A percentile compares a stretch with the other conserved stretches of the same genome.
phyloP scores from a whole-genome alignment of 306 rosid genomes.

The barrel medic (Medicago truncatula) region MtrunA17r5.0-ANR NC_053045.1:1174001-1174500 shows the following conservation, averaged over 20 bases:
- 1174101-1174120: slow-evolving; percentile 8
- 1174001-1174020: slow-evolving; percentile 33
- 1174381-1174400: no score
- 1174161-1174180: slow-evolving; percentile 15
- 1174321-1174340: slow-evolving; percentile 26
- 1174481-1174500: slow-evolving; percentile 70
- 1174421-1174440: no score
- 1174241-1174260: slow-evolving; percentile 42
- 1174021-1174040: slow-evolving; percentile 35
- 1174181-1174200: slow-evolving; percentile 36
- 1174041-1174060: slow-evolving; percentile 50
- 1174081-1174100: slow-evolving; percentile 42
- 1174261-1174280: slow-evolving; percentile 42
- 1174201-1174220: slow-evolving; percentile 47
- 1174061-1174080: slow-evolving; percentile 62
- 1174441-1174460: slow-evolving; percentile 79
- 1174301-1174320: slow-evolving; percentile 32
- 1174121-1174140: neutral
- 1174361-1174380: no score
- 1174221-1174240: slow-evolving; percentile 51
- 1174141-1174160: neutral
- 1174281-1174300: slow-evolving; percentile 47
- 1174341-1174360: neutral
- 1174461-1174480: slow-evolving; percentile 88
- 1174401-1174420: no score